Evolutionary conservation across 179 eudicot genomes (phyloP).

Genomic region (Beta macrorhiza): DNA sequence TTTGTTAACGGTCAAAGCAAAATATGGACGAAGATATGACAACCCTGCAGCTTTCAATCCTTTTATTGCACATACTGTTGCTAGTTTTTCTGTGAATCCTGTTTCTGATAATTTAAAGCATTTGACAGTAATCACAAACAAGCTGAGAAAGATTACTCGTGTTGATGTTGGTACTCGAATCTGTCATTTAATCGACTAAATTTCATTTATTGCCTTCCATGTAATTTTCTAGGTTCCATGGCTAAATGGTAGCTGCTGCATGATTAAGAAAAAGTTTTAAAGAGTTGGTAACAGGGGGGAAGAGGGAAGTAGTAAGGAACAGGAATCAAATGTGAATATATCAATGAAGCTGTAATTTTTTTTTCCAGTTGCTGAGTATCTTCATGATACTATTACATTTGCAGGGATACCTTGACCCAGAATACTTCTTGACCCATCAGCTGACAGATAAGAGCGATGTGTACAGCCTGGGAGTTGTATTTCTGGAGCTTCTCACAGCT

Average conservation of each 20-base stretch:
- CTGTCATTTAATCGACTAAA: background rate
- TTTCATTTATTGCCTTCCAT: background rate
- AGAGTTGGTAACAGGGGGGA: background rate
- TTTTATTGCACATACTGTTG: too few relatives aligned
- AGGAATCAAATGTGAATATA: background rate
- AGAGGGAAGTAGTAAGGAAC: background rate
- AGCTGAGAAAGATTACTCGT: background rate
- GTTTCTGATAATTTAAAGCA: too few relatives aligned
- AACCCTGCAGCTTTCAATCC: too few relatives aligned
- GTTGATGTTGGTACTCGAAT: background rate
- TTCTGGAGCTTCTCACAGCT: slow-evolving; percentile 73
- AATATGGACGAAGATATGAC: too few relatives aligned
- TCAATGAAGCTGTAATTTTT: background rate
- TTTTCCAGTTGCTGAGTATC: background rate
- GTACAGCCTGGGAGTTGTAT: slow-evolving; percentile 75
- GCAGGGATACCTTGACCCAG: slow-evolving; percentile 87
- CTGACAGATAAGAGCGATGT: slow-evolving; percentile 80
- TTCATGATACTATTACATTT: slow-evolving; percentile 12
- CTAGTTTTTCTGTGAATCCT: too few relatives aligned
- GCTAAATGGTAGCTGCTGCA: background rate
- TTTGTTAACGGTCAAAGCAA: too few relatives aligned
- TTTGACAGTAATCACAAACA: too few relatives aligned
- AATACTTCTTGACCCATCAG: slow-evolving; percentile 68
- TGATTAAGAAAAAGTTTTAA: too few relatives aligned
- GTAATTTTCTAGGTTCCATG: background rate